Evolutionary conservation across 1,284 basidiomycete genomes (phyloP), one percentile per base, ranked within the genome.

Genomic region (Phellinidium pouzarii): DNA sequence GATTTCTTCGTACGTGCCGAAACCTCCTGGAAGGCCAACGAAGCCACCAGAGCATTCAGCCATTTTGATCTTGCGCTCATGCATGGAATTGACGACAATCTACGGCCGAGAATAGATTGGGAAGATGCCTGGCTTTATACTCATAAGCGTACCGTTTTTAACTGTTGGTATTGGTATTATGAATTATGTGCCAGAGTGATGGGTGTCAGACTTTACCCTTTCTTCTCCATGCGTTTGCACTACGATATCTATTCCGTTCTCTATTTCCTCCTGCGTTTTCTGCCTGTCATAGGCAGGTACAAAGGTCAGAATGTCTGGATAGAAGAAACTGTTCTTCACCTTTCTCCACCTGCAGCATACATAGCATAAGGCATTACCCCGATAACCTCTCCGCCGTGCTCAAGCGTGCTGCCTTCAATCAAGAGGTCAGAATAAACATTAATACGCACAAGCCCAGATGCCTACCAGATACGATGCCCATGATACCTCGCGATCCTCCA

Each of bases 1-100:
- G 48, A 87, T 87, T 75, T 96, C 94, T 66, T 96, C 94, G 59
- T 91, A 91, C 0, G 92, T 95, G 14, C 93, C 93, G 63, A 82
- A 94, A 0, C 94, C 94, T 31, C 94, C 94, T 4, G 94, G 93
- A 9, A 96, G 74, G 14, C 84, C 88, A 46, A 96, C 72, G 62
- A 97, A 97, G 0, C 83, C 92, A 26, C 79, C 76, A 0, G 79
- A 79, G 19, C 87, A 74, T 57, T 76, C 77, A 0, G 92, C 91
- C 92, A 96, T 95, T 62, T 85, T 80, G 11, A 86, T 75, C 66
- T 96, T 96, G 20, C 94, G 80, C 62, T 92, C 87, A 63, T 96
- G 94, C 94, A 97, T 96, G 0, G 86, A 86, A 49, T 81, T 73
- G 2, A 94, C 90, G 1, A 94, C 68, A 49, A 90, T 71, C 77